Base-by-base conservation (phyloP, 495 filamentous ascomycete species). In the Cairneyella variabilis region DNA sequence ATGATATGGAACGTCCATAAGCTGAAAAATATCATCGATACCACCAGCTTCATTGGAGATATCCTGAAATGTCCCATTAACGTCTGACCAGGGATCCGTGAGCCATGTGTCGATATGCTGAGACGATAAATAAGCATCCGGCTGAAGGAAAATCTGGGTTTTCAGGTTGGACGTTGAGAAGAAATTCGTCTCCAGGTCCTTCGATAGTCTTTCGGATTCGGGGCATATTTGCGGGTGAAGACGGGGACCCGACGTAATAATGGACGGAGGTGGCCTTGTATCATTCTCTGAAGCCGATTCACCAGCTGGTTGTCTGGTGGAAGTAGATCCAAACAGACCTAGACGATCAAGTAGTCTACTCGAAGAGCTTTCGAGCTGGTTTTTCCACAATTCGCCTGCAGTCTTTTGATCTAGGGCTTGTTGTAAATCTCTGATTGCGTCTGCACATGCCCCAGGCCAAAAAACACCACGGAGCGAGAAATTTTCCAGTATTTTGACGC, bases 11-110 rank as follows among this genome's bases (percentile, higher is more conserved):
- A 39, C 23, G 20, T 57, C 54, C 39, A 57, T 51, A n/a, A 57
- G 54, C 21, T 57, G 54, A 34, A 57, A 57, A 22, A 57, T 51
- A 32, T 57, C 54, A 46, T 41, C 39, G 14, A 43, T 21, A 16
- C 40, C 40, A 22, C 23, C 23, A 21, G 23, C 12, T 18, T 20
- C 14, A 22, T 43, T 3, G 17, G 12, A 16, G 10, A 23, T 0
- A 16, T 43, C 21, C 2, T 16, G 6, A 8, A 43, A 18, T 21
- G 10, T 11, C 6, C 21, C 21, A 22, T 43, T 18, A 6, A 43
- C 8, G 17, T 11, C 16, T 3, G 40, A 21, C 40, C 40, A 43
- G 20, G 17, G 3, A 3, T 23, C 5, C 7, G 11, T 43, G 21
- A 21, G 8, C 30, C 14, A 14, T 14, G 8, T 34, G 30, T 8